Evolutionary conservation across 2,329 filamentous ascomycete species (phyloP).

Genomic region (Onygenales sp.): DNA sequence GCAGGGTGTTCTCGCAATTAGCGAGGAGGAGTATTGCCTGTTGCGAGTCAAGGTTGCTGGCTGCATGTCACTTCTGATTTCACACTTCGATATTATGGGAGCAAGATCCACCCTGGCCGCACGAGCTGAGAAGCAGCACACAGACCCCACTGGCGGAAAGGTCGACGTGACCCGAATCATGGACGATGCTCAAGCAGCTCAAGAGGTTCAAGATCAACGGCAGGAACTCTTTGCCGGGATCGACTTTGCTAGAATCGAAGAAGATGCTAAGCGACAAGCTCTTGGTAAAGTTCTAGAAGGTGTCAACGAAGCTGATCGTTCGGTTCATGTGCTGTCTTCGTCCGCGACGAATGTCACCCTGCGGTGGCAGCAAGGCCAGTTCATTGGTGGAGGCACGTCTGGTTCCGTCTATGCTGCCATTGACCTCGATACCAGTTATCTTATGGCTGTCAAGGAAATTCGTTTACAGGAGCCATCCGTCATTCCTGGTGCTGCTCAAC

Average conservation of each 20-base stretch:
- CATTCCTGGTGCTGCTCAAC: slow-evolving; percentile 84
- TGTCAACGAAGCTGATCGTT: slow-evolving; percentile 90
- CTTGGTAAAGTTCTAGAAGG: slow-evolving; percentile 87
- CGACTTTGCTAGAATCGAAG: slow-evolving; percentile 68
- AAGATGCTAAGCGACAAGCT: slow-evolving; percentile 75
- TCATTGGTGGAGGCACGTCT: slow-evolving; percentile 92
- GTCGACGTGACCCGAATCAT: slow-evolving; percentile 65
- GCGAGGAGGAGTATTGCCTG: slow-evolving; percentile 74
- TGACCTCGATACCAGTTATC: slow-evolving; percentile 87
- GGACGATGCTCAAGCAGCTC: slow-evolving; percentile 78
- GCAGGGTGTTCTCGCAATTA: slow-evolving; percentile 82
- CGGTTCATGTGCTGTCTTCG: slow-evolving; percentile 84
- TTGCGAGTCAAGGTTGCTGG: slow-evolving; percentile 84
- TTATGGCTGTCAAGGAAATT: slow-evolving; percentile 99
- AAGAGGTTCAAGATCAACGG: slow-evolving; percentile 65
- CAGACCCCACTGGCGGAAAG: slow-evolving; percentile 68
- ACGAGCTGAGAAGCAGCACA: slow-evolving; percentile 81
- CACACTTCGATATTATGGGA: slow-evolving; percentile 98
- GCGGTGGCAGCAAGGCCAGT: slow-evolving; percentile 98
- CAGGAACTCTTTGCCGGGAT: slow-evolving; percentile 63
- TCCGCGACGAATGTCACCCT: slow-evolving; percentile 91
- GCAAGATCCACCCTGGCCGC: slow-evolving; percentile 87
- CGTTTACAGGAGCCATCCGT: slow-evolving; percentile 91
- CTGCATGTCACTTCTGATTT: slow-evolving; percentile 95
- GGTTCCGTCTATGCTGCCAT: slow-evolving; percentile 96